Evolutionary conservation across 2,329 filamentous ascomycete species (phyloP), one percentile per base, ranked within the genome.

Genomic region (Akanthomyces uredinophilus): DNA sequence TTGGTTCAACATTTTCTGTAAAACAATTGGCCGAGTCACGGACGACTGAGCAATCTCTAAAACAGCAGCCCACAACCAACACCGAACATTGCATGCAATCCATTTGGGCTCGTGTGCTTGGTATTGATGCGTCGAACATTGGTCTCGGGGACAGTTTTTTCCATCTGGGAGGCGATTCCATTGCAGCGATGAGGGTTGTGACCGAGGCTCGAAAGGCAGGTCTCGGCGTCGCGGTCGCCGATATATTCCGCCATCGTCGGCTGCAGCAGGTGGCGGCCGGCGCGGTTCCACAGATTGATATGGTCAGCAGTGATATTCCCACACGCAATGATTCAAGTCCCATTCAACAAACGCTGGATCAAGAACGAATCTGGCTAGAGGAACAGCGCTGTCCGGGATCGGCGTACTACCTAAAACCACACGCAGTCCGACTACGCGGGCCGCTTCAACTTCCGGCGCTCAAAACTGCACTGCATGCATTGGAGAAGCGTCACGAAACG

Each of bases 111-210:
- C 14, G 39, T 6, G 24, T 65, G 20, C 57, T 63, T 10, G 27
- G 41, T 11, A 24, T 58, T 8, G 20, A 43, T 1, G 16, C 32
- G 3, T 35, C 47, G 6, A 44, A 35, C 4, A 74, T 79, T 22
- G 71, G 73, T 4, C 61, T 70, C 1, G 72, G 77, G 5, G 73
- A 78, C 64, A 78, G 75, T 65, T 80, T 81, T 66, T 79, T 81
- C 70, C 71, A 70, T 0, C 70, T 79, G 0, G 78, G 79, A 8
- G 79, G 79, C 16, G 77, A 80, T 63, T 80, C 78, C 0, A 71
- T 80, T 1, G 62, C 71, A 3, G 77, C 78, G 1, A 83, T 81
- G 76, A 76, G 74, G 54, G 24, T 57, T 5, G 64, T 60, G 1
- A 44, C 53, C 4, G 44, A 71, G 27, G 72, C 75, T 3, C 68